These are phyloP conservation scores for Aurifilum marmelostoma DNA, from an alignment of 2,329 filamentous ascomycete species.

Conservation along the genomic window DNA sequence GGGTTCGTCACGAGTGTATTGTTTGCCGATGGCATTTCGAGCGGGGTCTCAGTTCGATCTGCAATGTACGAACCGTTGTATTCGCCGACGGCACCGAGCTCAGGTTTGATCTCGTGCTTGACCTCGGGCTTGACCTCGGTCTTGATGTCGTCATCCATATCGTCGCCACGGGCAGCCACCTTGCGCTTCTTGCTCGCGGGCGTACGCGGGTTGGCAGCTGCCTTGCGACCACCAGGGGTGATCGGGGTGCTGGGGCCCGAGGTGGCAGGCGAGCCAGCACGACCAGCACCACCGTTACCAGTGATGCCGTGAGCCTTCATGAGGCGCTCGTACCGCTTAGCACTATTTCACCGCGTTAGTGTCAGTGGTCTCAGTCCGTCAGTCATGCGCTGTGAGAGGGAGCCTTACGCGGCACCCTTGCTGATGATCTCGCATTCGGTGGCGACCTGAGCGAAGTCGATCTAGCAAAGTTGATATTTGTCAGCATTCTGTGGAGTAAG, in stretches of 20 bases:
- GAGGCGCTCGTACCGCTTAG: constrained; percentile 70
- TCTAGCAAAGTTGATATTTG: constrained; percentile 44
- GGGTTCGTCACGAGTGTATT: constrained; percentile 6
- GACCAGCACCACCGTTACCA: constrained; percentile 33
- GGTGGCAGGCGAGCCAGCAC: constrained; percentile 21
- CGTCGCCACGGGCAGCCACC: constrained; percentile 20
- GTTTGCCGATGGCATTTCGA: not conserved
- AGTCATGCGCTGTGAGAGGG: not conserved
- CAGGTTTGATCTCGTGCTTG: constrained; percentile 27
- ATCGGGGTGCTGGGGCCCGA: constrained; percentile 21
- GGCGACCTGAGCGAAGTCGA: constrained; percentile 68
- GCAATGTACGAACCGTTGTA: constrained; percentile 30
- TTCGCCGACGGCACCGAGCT: constrained; percentile 23
- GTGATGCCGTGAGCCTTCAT: constrained; percentile 60
- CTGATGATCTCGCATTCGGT: constrained; percentile 63
- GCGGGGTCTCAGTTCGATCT: constrained; percentile 4
- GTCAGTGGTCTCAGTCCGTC: not conserved
- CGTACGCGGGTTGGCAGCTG: constrained; percentile 1
- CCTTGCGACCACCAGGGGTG: constrained; percentile 24
- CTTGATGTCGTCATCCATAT: constrained; percentile 31
- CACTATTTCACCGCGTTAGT: constrained; percentile 45
- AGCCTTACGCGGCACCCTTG: constrained; percentile 71
- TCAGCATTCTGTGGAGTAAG: constrained; percentile 21
- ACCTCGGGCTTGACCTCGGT: constrained; percentile 10
- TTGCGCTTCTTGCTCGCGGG: constrained; percentile 34